Conservation (phyloP, 306 rosid genomes). For the Inga laurina region DNA sequence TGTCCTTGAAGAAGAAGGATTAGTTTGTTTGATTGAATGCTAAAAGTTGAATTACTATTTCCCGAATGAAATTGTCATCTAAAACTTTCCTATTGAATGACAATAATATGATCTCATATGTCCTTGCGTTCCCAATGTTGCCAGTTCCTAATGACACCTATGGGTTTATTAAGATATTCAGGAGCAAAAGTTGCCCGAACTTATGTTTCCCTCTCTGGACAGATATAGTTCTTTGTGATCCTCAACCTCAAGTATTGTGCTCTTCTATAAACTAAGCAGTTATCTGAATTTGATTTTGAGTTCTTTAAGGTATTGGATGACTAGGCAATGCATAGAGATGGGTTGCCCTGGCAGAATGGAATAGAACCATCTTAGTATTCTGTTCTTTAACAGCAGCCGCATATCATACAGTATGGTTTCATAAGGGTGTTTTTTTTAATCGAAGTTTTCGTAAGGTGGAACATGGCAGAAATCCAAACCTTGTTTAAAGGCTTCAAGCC, state of each 20-base stretch:
- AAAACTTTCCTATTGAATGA: not conserved
- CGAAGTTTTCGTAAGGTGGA: not conserved
- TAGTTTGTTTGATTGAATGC: not conserved
- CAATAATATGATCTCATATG: not conserved
- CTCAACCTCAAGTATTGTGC: not conserved
- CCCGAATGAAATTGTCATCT: constrained; percentile 1
- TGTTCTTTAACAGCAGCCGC: not conserved
- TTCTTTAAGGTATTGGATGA: not conserved
- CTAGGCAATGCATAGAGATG: not conserved
- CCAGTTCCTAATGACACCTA: not conserved
- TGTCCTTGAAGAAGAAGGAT: not conserved
- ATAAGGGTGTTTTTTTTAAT: too few species aligned
- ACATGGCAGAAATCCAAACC: constrained; percentile 1
- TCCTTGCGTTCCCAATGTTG: not conserved
- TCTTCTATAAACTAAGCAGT: not conserved
- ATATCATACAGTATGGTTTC: too few species aligned
- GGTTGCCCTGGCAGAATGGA: not conserved
- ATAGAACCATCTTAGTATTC: not conserved
- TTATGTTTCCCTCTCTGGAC: not conserved
- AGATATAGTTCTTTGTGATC: not conserved
- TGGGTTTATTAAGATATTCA: not conserved
- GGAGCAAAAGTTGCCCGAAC: not conserved
- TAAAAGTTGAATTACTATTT: not conserved
- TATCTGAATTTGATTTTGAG: not conserved
- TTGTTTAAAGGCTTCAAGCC: not conserved